phyloP scores from a whole-genome alignment of 2,329 filamentous ascomycete species.

The Lachnum nothofagi region DNA sequence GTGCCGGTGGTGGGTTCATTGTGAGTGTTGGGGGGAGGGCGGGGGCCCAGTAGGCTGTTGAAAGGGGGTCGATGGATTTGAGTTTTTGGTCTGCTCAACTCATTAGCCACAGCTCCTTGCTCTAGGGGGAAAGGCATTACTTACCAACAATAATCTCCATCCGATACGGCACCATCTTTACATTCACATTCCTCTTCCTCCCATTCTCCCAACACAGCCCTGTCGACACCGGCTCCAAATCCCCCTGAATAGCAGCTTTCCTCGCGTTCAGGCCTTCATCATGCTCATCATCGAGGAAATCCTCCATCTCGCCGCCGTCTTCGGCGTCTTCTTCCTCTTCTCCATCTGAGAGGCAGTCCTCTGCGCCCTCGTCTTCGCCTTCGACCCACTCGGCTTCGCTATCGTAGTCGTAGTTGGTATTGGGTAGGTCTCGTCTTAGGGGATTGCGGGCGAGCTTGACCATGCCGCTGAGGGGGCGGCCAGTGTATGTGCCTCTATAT shows the following conservation, averaged over 20 bases:
- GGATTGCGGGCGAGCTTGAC: constrained; percentile 50
- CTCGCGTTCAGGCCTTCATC: constrained; percentile 52
- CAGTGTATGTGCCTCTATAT: constrained; percentile 66
- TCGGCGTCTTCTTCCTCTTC: constrained; percentile 64
- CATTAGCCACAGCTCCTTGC: no score
- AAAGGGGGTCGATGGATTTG: constrained; percentile 76
- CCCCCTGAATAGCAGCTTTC: constrained; percentile 55
- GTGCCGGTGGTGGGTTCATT: constrained; percentile 31
- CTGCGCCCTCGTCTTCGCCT: constrained; percentile 55
- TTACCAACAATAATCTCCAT: constrained; percentile 61
- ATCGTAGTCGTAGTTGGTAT: constrained; percentile 76
- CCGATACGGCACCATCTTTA: constrained; percentile 54
- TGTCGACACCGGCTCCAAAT: constrained; percentile 70
- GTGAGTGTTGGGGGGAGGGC: constrained; percentile 4
- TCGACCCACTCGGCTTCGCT: constrained; percentile 82
- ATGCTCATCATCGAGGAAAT: constrained; percentile 60
- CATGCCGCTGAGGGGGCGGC: constrained; percentile 43
- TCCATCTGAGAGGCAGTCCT: constrained; percentile 54
- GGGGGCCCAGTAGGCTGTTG: constrained; percentile 67
- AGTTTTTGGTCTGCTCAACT: constrained; percentile 30
- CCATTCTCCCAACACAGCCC: constrained; percentile 79
- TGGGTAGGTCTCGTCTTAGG: constrained; percentile 46
- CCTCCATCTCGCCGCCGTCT: constrained; percentile 66
- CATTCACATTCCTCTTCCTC: constrained; percentile 42
- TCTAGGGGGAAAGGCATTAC: no score